Base-by-base conservation (phyloP, 148 eudicot species). In the Mesembryanthemum crystallinum region DNA sequence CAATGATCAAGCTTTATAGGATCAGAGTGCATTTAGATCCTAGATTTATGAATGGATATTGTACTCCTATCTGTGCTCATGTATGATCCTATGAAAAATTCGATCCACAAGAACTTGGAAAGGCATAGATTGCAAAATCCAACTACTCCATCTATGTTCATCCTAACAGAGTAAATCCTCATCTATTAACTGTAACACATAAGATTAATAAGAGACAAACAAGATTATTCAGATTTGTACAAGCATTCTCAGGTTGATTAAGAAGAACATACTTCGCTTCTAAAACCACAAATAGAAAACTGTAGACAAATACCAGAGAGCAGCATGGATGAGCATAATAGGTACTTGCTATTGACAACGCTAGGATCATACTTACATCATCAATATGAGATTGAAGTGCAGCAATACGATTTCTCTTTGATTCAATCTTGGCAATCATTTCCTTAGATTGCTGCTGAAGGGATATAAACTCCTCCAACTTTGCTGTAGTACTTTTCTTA, bases 391-490 rank as follows among this genome's bases (percentile, higher is more conserved):
- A 84, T 80, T 87, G 86, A 74, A 95, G 90, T 28, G 75, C 80
- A n/a, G 82, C 78, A 49, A 95, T 71, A 72, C 58, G 91, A 23
- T 78, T 86, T 67, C 80, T 85, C 86, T 90, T 95, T 70, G 82
- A 80, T 72, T 92, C 91, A 52, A 88, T 85, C 80, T 85, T 92
- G 20, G 82, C 67, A 73, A 77, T 80, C 82, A 78, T 83, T 78
- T 95, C 96, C 77, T 83, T 83, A 21, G 86, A 82, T 30, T 81
- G 87, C 82, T 89, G 83, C 86, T 87, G 92, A 85, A 95, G 94
- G 72, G 90, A 79, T 29, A 92, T 83, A 77, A 83, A 73, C 83
- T 89, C 96, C 78, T 95, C 97, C 72, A 87, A 80, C 77, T 90
- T 92, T 35, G 54, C 83, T 79, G 87, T 83, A 47, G 88, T 87